These are phyloP conservation scores for Ustilago bromivora DNA, from an alignment of 1,284 basidiomycete genomes.

Conservation along the genomic window DNA sequence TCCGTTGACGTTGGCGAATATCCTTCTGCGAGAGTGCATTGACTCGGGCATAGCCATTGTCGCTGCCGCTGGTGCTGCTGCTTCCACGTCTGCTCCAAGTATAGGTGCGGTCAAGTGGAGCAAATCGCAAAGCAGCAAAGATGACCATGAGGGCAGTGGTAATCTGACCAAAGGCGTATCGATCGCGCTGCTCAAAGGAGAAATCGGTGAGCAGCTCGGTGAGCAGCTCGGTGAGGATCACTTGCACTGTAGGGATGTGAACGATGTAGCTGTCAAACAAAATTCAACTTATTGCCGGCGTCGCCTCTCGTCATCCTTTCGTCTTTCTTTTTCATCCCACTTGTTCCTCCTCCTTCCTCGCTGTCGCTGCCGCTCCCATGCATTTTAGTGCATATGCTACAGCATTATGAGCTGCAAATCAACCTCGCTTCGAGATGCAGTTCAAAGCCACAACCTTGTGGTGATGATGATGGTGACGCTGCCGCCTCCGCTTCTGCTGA, in stretches of 20 bases:
- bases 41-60: not conserved
- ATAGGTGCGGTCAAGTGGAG: slow-evolving; percentile 34
- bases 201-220: slow-evolving; percentile 31
- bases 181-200: slow-evolving; percentile 28
- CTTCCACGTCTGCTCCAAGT: slow-evolving; percentile 17
- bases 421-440: slow-evolving; percentile 2
- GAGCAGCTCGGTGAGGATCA: slow-evolving; percentile 33
- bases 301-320: slow-evolving; percentile 6
- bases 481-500: too few relatives aligned
- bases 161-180: slow-evolving; percentile 31
- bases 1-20: slow-evolving; percentile 30
- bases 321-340: not conserved
- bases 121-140: slow-evolving; percentile 26
- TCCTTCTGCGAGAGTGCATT: slow-evolving; percentile 32
- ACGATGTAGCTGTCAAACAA: slow-evolving; percentile 17
- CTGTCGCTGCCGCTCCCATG: not conserved
- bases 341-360: not conserved
- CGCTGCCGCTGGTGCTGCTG: not conserved
- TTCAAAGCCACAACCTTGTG: not conserved
- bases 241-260: slow-evolving; percentile 26
- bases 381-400: not conserved
- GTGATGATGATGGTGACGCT: too few relatives aligned
- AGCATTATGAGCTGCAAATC: not conserved
- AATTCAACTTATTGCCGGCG: slow-evolving; percentile 15
- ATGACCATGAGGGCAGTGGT: slow-evolving; percentile 43